Base-by-base conservation (phyloP, 768 basidiomycete genomes). In the Phanerochaete sordida region DNA sequence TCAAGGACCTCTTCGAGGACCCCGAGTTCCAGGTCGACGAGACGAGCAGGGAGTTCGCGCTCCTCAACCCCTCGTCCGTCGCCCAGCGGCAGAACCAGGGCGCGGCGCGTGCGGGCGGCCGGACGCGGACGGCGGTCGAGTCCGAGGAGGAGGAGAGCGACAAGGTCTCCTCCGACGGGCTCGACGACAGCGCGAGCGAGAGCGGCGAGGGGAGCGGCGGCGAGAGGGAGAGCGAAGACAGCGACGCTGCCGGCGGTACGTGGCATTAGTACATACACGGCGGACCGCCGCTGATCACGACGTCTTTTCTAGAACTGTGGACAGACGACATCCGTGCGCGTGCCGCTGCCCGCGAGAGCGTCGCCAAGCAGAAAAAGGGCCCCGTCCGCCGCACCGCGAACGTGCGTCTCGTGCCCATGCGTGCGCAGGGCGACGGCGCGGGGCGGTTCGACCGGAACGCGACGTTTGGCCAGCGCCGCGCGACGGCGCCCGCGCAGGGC, bases 11-110 rank as follows among this genome's bases (percentile, higher is more conserved):
- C 39, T 99, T 97, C 73, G 86, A 92, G 75, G 87, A 97, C 69
- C 88, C 93, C 3, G 91, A 91, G 58, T 99, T 93, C 72, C 82
- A 89, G 67, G 91, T 99, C 64, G 96, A 98, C 73, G 91, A 95
- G 76, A 82, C 75, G 44, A 91, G 79, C 65, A 80, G 91, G 66
- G 97, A 98, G 76, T 98, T 81, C 71, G 90, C 88, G n/a, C 74
- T 98, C 64, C 84, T 98, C 70, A 95, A 98, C 72, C 96, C 96
- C 15, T 95, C 94, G 21, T 75, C 88, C 11, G 85, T 76, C n/a
- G 80, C 83, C 30, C 81, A 82, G 69, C 83, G 78, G 70, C 74
- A 77, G 68, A 70, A 61, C 26, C 55, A 16, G 30, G 56, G 60
- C 50, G 65, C 56, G 1, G 47, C 28, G 23, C 35, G 57, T 1